Base-by-base conservation (phyloP, 805 yeast genomes). In the Grigorovia humatica region DNA sequence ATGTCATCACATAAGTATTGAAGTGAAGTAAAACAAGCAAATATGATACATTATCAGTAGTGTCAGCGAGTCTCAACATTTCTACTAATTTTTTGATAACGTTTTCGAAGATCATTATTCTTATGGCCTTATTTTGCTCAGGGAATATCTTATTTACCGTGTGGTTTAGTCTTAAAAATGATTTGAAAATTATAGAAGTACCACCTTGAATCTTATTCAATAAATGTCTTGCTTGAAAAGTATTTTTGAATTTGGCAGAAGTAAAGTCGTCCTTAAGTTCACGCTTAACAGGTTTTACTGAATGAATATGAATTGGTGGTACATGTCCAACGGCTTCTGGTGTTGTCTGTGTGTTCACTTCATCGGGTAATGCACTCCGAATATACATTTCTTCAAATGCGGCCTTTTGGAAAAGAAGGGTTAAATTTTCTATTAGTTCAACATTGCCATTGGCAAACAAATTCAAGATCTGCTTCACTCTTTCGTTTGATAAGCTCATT, bases 231-330 rank as follows among this genome's bases (percentile, higher is more conserved):
- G 81, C 62, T 55, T 82, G 80, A 1, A 78, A 66, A 0, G 83
- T 68, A 58, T 85, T 85, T 55, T 84, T 84, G 66, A 72, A 80
- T 57, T 80, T 81, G 0, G 85, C 78, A 43, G 80, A 73, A 0
- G 79, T 76, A 43, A 74, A 74, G 40, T 74, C 75, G 52, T 71
- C 65, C 51, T 70, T 62, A 47, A 63, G 54, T 27, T 62, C 60
- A 42, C 71, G 57, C 47, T 68, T 60, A 4, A 61, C 55, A 0
- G 80, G 80, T 27, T 75, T 74, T 1, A 69, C 70, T 0, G 74
- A 65, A 52, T 71, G 73, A 9, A 80, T 70, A 46, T 75, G 62
- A 15, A 72, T 50, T 8, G 75, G 74, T 1, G 75, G 75, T 59
- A 68, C 50, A 57, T 57, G 20, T 71, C 75, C 70, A n/a, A 65